A percentile compares a stretch with the other conserved stretches of the same genome.
phyloP scores from a whole-genome alignment of 2,329 filamentous ascomycete genomes.

The Fusarium incarnatum region DNA sequence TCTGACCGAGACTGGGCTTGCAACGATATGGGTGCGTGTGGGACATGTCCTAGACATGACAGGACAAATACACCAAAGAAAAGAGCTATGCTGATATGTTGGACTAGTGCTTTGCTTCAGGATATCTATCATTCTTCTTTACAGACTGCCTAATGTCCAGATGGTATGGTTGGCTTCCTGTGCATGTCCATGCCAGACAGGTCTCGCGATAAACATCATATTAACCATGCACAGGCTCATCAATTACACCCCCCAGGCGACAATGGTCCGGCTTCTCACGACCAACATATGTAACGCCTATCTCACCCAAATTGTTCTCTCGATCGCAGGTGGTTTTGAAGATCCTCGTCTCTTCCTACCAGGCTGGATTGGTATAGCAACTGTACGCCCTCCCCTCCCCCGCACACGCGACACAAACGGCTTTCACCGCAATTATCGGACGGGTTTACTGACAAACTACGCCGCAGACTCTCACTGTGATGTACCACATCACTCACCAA shows the following conservation, averaged over 20 bases:
- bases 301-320: constrained; percentile 77
- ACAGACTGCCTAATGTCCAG: constrained; percentile 87
- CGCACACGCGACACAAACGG: constrained; percentile 7
- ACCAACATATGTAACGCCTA: constrained; percentile 81
- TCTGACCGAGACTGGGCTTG: constrained; percentile 76
- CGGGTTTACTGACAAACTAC: constrained; percentile 7
- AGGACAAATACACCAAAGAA: neutral
- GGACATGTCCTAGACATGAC: neutral
- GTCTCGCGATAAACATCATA: constrained; percentile 5
- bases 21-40: constrained; percentile 76
- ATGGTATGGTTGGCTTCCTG: constrained; percentile 64
- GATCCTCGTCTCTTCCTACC: constrained; percentile 78
- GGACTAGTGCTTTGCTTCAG: constrained; percentile 76
- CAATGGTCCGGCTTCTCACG: constrained; percentile 81
- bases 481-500: constrained; percentile 82
- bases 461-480: constrained; percentile 74
- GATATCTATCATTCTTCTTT: constrained; percentile 85
- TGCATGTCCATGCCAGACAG: neutral
- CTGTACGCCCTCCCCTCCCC: constrained; percentile 59
- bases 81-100: constrained; percentile 20
- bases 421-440: constrained; percentile 13
- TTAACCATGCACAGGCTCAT: constrained; percentile 70
- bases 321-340: constrained; percentile 75
- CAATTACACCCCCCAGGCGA: constrained; percentile 84
- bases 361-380: constrained; percentile 82